Percentiles rank a stretch among this genome's conserved stretches.
phyloP scores from a whole-genome alignment of 148 eudicot species.

The Chenopodium formosanum region DNA sequence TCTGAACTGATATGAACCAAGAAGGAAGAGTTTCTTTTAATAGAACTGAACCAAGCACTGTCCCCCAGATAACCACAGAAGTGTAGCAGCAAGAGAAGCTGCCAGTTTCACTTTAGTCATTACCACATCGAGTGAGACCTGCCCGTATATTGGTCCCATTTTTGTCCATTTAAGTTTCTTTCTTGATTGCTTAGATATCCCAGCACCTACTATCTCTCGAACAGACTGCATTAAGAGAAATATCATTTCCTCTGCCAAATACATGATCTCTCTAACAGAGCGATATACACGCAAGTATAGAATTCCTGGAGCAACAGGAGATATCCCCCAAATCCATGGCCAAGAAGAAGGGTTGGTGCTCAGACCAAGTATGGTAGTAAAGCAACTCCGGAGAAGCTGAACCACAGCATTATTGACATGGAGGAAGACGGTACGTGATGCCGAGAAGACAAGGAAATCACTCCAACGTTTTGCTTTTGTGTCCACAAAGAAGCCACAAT shows the following conservation, averaged over 20 bases:
- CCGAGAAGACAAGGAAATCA: slow-evolving; percentile 77
- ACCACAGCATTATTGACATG: slow-evolving; percentile 73
- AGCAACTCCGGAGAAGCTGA: slow-evolving; percentile 81
- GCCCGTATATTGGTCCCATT: slow-evolving; percentile 40
- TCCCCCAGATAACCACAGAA: slow-evolving; percentile 73
- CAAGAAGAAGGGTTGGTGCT: slow-evolving; percentile 54
- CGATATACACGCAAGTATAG: slow-evolving; percentile 69
- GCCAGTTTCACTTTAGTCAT: slow-evolving; percentile 70
- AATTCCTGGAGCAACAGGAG: slow-evolving; percentile 89
- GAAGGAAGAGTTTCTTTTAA: slow-evolving; percentile 79
- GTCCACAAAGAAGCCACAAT: slow-evolving; percentile 90
- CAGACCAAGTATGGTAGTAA: slow-evolving; percentile 59
- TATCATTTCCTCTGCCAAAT: slow-evolving; percentile 67
- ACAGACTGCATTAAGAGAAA: slow-evolving; percentile 67
- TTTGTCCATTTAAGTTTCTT: slow-evolving; percentile 41
- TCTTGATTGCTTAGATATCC: slow-evolving; percentile 33
- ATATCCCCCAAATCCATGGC: slow-evolving; percentile 78
- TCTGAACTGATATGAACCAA: slow-evolving; percentile 73
- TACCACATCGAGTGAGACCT: slow-evolving; percentile 52
- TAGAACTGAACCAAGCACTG: slow-evolving; percentile 57
- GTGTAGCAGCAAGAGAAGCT: slow-evolving; percentile 71
- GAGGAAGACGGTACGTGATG: slow-evolving; percentile 86
- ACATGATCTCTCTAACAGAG: slow-evolving; percentile 69
- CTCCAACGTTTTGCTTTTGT: slow-evolving; percentile 87
- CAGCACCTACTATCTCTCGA: slow-evolving; percentile 44